Base-by-base conservation (phyloP, 148 eudicot species). In the Dysphania ambrosioides region DNA sequence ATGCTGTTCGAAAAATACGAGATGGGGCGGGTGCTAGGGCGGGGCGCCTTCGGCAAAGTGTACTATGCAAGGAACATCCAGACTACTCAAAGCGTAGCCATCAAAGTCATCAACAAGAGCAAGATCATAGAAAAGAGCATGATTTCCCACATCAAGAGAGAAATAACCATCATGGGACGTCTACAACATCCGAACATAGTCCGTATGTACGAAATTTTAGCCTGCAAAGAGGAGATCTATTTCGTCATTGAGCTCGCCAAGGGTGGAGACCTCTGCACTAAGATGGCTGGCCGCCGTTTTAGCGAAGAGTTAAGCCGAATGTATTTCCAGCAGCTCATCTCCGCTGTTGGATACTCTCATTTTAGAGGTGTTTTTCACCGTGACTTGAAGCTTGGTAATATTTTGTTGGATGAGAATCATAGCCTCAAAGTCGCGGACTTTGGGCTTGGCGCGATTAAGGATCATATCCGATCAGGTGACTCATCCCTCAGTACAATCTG, bases 331-430 rank as follows among this genome's bases (percentile, higher is more conserved):
- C 75, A 72, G 29, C 9, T 72, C 1, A 60, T 72, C 4, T 72
- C 75, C 2, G 66, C 75, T 5, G 75, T 72, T 3, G 75, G 75
- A 3, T 72, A 72, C 4, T 72, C 67, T 19, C 75, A 72, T 8
- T 27, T 66, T 1, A 66, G 75, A 0, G 75, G 75, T 1, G 49
- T 72, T 2, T 41, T 7, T 19, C 75, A 72, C 18, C 75, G 75
- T 0, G 75, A 72, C n/a, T 30, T 72, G 24, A 72, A 72, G 18
- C 75, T 68, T 0, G 68, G 44, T 5, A 72, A 72, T 42, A 6
- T 60, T 3, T 29, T 72, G 4, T 26, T 72, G 0, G 68, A 60
- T 26, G 75, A 72, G 24, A 58, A 47, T 15, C 19, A 19, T 0
- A 47, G 5, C 0, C 4, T 47, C 0, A 47, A 47, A 11, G 53